Base-by-base conservation (phyloP, 108 stramenopile species). In the Nitzschia putrida region DNA sequence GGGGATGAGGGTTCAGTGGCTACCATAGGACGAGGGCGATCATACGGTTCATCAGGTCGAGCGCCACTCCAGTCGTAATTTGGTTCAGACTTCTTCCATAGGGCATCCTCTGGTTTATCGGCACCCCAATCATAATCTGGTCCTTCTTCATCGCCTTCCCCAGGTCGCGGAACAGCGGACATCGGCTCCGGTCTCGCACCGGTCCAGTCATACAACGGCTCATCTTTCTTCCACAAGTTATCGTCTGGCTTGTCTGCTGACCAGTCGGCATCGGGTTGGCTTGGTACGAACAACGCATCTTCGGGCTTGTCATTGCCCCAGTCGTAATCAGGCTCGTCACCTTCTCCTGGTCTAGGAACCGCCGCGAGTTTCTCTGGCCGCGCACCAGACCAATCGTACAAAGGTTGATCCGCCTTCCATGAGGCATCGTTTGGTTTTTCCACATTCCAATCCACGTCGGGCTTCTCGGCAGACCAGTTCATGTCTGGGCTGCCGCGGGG, bases 41-140 rank as follows among this genome's bases (percentile, higher is more conserved):
- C 56, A 49, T 47, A 77, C 0, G 73, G 64, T 41, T 52, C 72
- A n/a, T 73, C 72, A 37, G 74, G 74, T 10, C 69, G 64, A 49
- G 57, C 73, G 34, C 79, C 73, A 34, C 45, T 57, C 79, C 79
- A 80, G 53, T 75, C 74, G 34, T 63, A 66, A 13, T 64, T 61
- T 6, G 74, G 74, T 38, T 75, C 67, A 9, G 60, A 49, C 24
- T 74, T 74, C 38, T 67, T 66, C 38, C 41, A 66, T 37, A 55
- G 7, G 7, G 57, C 56, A 38, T 61, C 67, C 14, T 68, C 58
- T n/a, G 74, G 74, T 23, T 34, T 61, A 2, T 66, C 43, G 34
- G 43, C 51, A 0, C 44, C 52, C 74, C 74, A 75, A 51, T 63
- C 59, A 38, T 61, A 61, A 7, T 60, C 52, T 50, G 74, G 67